These are phyloP conservation scores for Solanum sitiens DNA, from an alignment of 257 asterid species.

Conservation along the genomic window DNA sequence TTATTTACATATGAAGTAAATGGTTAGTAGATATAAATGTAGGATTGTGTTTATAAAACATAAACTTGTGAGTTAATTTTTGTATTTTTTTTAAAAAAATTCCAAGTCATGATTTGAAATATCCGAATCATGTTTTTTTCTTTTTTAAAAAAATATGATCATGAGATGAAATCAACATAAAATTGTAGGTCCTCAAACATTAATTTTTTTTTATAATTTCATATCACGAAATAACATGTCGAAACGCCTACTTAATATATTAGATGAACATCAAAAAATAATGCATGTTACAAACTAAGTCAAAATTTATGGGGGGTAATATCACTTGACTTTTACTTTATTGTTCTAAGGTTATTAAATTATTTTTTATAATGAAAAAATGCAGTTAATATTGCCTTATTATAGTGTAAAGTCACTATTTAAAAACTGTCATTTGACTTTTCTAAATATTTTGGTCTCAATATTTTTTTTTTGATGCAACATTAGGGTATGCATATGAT, in stretches of 20 bases:
- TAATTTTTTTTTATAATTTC: no score
- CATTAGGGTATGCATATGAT: neutral
- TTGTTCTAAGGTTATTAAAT: neutral
- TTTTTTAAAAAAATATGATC: no score
- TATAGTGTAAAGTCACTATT: neutral
- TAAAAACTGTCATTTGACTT: neutral
- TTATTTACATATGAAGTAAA: no score
- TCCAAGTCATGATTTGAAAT: neutral
- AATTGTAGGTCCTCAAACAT: neutral
- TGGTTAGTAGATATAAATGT: no score
- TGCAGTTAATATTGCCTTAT: neutral
- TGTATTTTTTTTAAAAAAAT: no score
- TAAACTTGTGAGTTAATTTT: no score
- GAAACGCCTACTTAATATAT: neutral
- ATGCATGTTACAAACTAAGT: neutral
- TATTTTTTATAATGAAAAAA: neutral
- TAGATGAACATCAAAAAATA: neutral
- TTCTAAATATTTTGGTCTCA: neutral
- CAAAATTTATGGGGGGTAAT: neutral
- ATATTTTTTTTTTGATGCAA: neutral
- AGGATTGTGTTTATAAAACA: no score
- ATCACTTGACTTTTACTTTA: neutral
- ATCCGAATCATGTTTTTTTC: neutral
- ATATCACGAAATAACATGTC: neutral
- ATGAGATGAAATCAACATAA: neutral